A percentile compares a stretch with the other conserved stretches of the same genome.
phyloP scores from a whole-genome alignment of 176 grass and related monocot genomes.

The Cocos nucifera region DNA sequence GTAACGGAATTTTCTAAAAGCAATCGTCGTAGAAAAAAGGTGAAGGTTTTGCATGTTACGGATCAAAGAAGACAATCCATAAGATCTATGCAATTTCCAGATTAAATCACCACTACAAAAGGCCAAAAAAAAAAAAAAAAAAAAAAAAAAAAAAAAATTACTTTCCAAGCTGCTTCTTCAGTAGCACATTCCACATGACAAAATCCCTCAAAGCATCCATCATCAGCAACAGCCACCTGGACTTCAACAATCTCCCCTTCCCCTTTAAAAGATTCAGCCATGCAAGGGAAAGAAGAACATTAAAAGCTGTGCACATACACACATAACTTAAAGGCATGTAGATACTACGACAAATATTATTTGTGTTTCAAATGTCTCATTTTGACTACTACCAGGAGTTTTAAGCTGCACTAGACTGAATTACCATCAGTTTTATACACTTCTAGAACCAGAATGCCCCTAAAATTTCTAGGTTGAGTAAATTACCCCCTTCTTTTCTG shows the following conservation, averaged over 20 bases:
- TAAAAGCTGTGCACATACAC: too few relatives aligned
- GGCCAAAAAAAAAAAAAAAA: too few relatives aligned
- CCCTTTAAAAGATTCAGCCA: constrained; percentile 49
- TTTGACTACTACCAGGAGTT: too few relatives aligned
- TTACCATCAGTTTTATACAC: too few relatives aligned
- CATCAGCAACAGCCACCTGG: constrained; percentile 36
- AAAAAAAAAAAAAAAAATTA: constrained; percentile 1
- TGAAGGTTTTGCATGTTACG: neutral
- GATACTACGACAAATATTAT: neutral
- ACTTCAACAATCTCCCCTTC: constrained; percentile 46
- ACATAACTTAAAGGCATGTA: neutral
- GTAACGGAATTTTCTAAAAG: neutral
- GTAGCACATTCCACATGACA: constrained; percentile 49
- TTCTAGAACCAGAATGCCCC: too few relatives aligned
- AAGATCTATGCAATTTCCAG: too few relatives aligned
- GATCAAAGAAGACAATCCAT: too few relatives aligned
- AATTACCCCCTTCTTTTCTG: too few relatives aligned
- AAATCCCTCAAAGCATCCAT: constrained; percentile 49
- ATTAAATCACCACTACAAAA: too few relatives aligned
- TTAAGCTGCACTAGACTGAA: too few relatives aligned
- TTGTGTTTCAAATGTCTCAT: too few relatives aligned
- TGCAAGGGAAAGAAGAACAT: neutral
- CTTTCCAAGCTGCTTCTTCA: constrained; percentile 46
- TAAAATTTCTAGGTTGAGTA: too few relatives aligned
- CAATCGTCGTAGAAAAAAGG: neutral